Percentiles rank a stretch among this genome's conserved stretches.
These are phyloP conservation scores for Corynespora cassiicola DNA, from an alignment of 2,329 filamentous ascomycete genomes.

Conservation along the genomic window DNA sequence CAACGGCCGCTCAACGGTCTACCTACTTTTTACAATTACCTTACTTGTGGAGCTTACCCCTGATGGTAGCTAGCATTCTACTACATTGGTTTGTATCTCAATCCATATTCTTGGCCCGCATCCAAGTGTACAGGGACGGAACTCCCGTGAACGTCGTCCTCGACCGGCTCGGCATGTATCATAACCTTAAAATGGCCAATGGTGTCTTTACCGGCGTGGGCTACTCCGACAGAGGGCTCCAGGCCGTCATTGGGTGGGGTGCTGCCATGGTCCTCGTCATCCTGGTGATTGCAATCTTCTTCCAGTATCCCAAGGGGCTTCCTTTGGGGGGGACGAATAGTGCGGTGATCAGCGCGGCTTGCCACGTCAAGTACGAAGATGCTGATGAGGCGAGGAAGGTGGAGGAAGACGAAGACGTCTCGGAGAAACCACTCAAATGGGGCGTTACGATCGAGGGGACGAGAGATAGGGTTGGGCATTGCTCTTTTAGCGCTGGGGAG, in stretches of 20 bases:
- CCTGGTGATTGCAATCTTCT: slow-evolving; percentile 66
- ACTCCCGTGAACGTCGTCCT: no score
- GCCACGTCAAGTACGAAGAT: slow-evolving; percentile 18
- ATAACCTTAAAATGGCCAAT: no score
- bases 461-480: slow-evolving; percentile 20
- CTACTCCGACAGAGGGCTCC: slow-evolving; percentile 6
- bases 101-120: slow-evolving; percentile 46
- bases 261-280: slow-evolving; percentile 19
- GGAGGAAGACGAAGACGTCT: neutral
- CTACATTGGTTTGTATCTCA: slow-evolving; percentile 55
- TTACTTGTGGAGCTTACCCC: slow-evolving; percentile 43
- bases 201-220: neutral
- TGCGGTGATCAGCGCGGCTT: slow-evolving; percentile 32
- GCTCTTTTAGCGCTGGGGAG: slow-evolving; percentile 13
- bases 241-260: slow-evolving; percentile 19
- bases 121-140: slow-evolving; percentile 25
- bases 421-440: slow-evolving; percentile 19
- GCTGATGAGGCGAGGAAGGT: slow-evolving; percentile 5
- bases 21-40: slow-evolving; percentile 51
- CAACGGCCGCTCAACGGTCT: slow-evolving; percentile 40
- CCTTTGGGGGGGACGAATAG: slow-evolving; percentile 81
- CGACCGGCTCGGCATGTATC: no score
- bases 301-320: slow-evolving; percentile 77
- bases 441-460: slow-evolving; percentile 17
- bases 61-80: slow-evolving; percentile 36